Evolutionary conservation across 768 basidiomycete species (phyloP), one percentile per base, ranked within the genome.

Genomic region (Phylloporus arenicola): DNA sequence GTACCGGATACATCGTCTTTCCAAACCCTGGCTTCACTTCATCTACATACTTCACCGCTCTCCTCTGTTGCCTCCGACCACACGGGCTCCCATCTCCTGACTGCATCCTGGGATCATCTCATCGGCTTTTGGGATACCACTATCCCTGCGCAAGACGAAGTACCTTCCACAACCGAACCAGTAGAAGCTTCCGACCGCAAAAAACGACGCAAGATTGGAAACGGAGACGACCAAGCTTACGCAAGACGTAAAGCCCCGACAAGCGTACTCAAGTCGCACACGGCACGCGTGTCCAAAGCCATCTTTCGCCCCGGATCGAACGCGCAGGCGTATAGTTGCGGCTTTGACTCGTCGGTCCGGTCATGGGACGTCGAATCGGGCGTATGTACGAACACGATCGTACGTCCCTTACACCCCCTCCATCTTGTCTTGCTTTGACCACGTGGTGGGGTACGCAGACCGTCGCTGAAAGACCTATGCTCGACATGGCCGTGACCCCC

Each of bases 311-410:
- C 64, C 3, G 74, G 69, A 45, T 62, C 58, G 17, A 63, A 55
- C 35, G 46, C 61, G 45, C 53, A 68, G 49, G 92, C 84, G 25
- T 81, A 83, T 54, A 91, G 88, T 57, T 86, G 84, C 61, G 88
- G 90, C 0, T 90, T 91, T 62, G 94, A 96, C 68, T 95, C 93
- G 25, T 91, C 91, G 0, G 82, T 97, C 6, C 76, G 92, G 20
- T 72, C 76, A 2, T 99, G 95, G 95, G 92, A 96, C 61, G 73
- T 86, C 3, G 86, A 90, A 57, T 77, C 73, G 34, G 91, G 87
- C 3, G 68, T 90, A 6, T 92, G 86, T 52, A 72, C 75, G 0
- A 64, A 77, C 39, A 89, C 87, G 1, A 81, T 88, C 40, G 88
- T 90, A 56, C 47, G 57, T 42, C 29, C n/a, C 17, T 30, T 51